Conservation (phyloP, 768 basidiomycete genomes). For the Hygrophorus pudorinus region DNA sequence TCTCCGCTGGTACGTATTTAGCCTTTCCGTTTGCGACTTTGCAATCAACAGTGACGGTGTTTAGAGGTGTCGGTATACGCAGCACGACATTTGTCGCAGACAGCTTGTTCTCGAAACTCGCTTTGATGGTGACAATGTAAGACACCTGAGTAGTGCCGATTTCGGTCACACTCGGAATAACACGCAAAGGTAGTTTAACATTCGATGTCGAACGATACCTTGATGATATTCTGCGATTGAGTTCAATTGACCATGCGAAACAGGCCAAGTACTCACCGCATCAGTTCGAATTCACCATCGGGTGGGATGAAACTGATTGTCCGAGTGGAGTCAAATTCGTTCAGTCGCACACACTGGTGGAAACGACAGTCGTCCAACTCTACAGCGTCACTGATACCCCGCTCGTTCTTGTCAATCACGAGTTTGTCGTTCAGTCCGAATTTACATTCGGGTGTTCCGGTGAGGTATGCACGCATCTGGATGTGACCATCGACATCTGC, state of each 20-base stretch:
- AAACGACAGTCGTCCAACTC: constrained; percentile 98
- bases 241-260: background rate
- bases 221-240: constrained; percentile 3
- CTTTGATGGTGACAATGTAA: constrained; percentile 80
- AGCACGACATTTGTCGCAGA: constrained; percentile 89
- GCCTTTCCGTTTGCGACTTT: constrained; percentile 91
- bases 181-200: constrained; percentile 84
- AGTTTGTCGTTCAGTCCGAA: constrained; percentile 98
- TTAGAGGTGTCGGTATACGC: constrained; percentile 92
- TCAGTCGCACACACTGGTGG: constrained; percentile 94
- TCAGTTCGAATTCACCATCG: constrained; percentile 97
- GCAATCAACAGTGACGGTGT: constrained; percentile 86
- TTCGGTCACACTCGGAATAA: constrained; percentile 89
- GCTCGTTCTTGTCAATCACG: constrained; percentile 82
- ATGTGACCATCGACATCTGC: constrained; percentile 98
- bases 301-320: constrained; percentile 97
- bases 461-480: constrained; percentile 94
- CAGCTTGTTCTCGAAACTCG: constrained; percentile 86
- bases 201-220: constrained; percentile 96
- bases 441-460: constrained; percentile 97
- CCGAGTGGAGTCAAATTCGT: constrained; percentile 88
- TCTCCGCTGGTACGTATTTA: constrained; percentile 94
- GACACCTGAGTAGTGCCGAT: constrained; percentile 88
- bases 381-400: constrained; percentile 66
- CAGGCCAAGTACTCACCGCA: constrained; percentile 51